Base-by-base conservation (phyloP, 2,329 filamentous ascomycete species). In the Verticillium nonalfalfae region DNA sequence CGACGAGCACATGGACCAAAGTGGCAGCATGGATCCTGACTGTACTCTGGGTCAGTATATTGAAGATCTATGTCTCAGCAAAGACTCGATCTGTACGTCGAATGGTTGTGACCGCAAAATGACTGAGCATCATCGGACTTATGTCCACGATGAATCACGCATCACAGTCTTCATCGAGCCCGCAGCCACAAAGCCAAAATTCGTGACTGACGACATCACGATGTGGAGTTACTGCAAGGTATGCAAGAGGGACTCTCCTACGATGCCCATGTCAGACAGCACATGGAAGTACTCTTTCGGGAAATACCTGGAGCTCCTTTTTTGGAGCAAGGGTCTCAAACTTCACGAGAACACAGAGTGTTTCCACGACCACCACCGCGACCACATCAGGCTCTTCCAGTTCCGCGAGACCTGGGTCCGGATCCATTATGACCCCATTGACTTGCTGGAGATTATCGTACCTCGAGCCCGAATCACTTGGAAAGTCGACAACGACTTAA, bases 201-300 rank as follows among this genome's bases (percentile, higher is more conserved):
- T 74, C 85, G 72, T 71, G 59, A 74, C 75, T 52, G 77, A 79
- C 54, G 90, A 88, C 2, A 96, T 99, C 61, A 85, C 93, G 61
- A 97, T 99, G 92, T 99, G 96, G 96, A 98, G 92, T 66, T 92
- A 90, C 68, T 99, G 95, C 78, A 95, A 96, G 69, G 82, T 91
- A 35, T 99, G 96, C 74, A 89, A 91, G 59, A 91, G 91, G 66
- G 93, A 98, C 72, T 96, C 94, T 0, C 90, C 92, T 45, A 88
- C 93, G 57, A 90, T 91, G 66, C 88, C 89, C 36, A 97, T 99
- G 92, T 97, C 94, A 1, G 88, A 93, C 61, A 93, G 87, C 68
- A 96, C 93, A 0, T 99, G 93, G 90, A 97, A 96, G 73, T 99
- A 99, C 73, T 99, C 95, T 0, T 96, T 99, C 70, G 95, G 92